Conservation (phyloP, 441 rosid genomes). For the Gossypium schwendimanii region DNA sequence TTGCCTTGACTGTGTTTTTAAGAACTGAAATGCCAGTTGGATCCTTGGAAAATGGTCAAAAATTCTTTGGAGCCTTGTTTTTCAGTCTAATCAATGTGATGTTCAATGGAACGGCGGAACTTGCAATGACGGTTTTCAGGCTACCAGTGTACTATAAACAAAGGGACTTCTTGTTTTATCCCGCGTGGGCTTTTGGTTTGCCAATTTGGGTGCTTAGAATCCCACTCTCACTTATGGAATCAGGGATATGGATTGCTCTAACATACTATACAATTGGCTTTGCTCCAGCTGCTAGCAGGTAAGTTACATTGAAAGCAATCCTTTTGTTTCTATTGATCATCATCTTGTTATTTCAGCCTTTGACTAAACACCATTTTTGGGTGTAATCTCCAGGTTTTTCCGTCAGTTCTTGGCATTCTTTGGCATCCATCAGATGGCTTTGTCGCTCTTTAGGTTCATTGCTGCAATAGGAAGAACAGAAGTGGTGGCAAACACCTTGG, state of each 20-base stretch:
- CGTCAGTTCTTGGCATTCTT: conserved; percentile 65
- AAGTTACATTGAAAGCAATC: conserved; percentile 9
- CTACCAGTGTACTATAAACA: conserved; percentile 68
- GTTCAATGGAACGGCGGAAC: conserved; percentile 68
- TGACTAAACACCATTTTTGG: neutral
- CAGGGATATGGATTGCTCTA: conserved; percentile 53
- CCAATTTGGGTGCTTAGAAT: conserved; percentile 59
- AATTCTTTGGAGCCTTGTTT: conserved; percentile 54
- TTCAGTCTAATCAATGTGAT: conserved; percentile 55
- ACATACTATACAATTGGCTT: conserved; percentile 69
- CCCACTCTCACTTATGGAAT: conserved; percentile 57
- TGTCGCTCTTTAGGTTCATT: conserved; percentile 77
- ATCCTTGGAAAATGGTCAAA: conserved; percentile 32
- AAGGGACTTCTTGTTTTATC: conserved; percentile 56
- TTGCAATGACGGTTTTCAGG: conserved; percentile 56
- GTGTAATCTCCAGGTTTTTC: conserved; percentile 51
- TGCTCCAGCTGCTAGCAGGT: conserved; percentile 61
- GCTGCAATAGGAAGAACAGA: conserved; percentile 79
- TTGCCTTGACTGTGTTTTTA: conserved; percentile 47
- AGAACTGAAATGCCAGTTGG: conserved; percentile 56
- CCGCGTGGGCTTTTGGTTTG: conserved; percentile 63
- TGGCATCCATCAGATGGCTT: conserved; percentile 77
- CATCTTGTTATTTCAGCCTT: neutral
- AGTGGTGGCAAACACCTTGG: conserved; percentile 61
- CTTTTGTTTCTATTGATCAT: neutral